Base-by-base conservation (phyloP, 176 grass and related monocot genomes). In the Pharus latifolius region DNA sequence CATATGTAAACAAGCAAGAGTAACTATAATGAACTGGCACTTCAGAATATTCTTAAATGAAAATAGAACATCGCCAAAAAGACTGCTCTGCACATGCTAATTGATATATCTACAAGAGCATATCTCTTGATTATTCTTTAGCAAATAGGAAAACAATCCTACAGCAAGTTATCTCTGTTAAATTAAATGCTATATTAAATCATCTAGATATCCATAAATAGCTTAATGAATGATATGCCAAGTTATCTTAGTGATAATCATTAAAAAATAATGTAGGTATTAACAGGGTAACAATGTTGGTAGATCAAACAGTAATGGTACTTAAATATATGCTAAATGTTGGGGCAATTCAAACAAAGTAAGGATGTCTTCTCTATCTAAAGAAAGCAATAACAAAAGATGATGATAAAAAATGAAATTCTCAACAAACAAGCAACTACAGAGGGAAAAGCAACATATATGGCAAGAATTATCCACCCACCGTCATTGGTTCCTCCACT, bases 401-500 rank as follows among this genome's bases (percentile, higher is more conserved):
- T 38, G 35, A 38, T 38, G 35, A 4, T 5, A 5, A 4, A 38
- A 38, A 4, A 38, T 38, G 6, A 38, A 38, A 38, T 38, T 38
- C n/a, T 38, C 35, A 38, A 38, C 8, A 9, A 4, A 9, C 8
- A 38, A 38, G 35, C 8, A 38, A 38, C 8, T 60, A 72, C 10
- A 38, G 13, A 70, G 51, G 17, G 37, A 63, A 24, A 44, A 26
- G 19, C 14, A 67, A 67, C 10, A 49, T 64, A 63, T 52, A 31
- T 31, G 49, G 31, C 34, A 62, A 62, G 54, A 68, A 68, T 79
- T 46, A 12, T 29, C 49, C 69, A 60, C 89, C 90, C 49, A 97
- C 94, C 49, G 35, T 92, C 31, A 92, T 56, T 37, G 78, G 78
- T 65, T 85, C 84, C 53, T 97, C 94, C 46, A 56, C 50, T 38